phyloP scores from a whole-genome alignment of 495 filamentous ascomycete species.

The Xylaria intraflava region DNA sequence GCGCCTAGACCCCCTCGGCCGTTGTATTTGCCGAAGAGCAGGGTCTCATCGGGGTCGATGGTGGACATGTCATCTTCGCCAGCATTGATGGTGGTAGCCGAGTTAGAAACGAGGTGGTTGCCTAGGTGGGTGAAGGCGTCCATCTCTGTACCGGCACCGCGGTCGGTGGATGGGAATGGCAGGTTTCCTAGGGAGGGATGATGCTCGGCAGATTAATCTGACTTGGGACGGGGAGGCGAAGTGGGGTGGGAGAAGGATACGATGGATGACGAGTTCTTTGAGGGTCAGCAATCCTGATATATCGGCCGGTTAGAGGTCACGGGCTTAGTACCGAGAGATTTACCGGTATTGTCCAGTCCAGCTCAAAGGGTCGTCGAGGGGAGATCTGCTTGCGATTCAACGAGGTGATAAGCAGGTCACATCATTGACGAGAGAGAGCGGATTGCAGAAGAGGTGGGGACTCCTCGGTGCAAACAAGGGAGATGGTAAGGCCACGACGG shows the following conservation, averaged over 20 bases:
- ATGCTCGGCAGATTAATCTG: slow-evolving; percentile 7
- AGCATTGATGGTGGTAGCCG: slow-evolving; percentile 65
- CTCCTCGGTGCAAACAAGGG: neutral
- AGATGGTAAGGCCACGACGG: neutral
- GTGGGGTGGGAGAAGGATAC: neutral
- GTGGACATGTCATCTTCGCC: slow-evolving; percentile 58
- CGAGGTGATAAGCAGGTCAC: neutral
- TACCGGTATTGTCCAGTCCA: neutral
- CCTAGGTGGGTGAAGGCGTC: slow-evolving; percentile 80
- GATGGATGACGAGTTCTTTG: neutral
- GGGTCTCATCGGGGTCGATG: slow-evolving; percentile 69
- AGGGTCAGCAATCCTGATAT: neutral
- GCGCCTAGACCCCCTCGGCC: slow-evolving; percentile 44
- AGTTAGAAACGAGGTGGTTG: slow-evolving; percentile 72
- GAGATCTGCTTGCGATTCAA: slow-evolving; percentile 3
- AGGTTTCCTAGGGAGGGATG: slow-evolving; percentile 4
- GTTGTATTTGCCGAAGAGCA: slow-evolving; percentile 60
- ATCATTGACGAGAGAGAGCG: neutral
- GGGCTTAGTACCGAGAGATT: neutral
- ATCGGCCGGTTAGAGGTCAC: neutral
- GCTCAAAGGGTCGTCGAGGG: neutral
- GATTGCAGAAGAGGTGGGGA: neutral
- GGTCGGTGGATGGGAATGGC: slow-evolving; percentile 14
- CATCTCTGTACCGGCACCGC: slow-evolving; percentile 52
- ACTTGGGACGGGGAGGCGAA: neutral